A percentile compares a stretch with the other conserved stretches of the same genome.
These are phyloP conservation scores for Xylaria sp. DNA, from an alignment of 2,329 filamentous ascomycete species.

Conservation along the genomic window DNA sequence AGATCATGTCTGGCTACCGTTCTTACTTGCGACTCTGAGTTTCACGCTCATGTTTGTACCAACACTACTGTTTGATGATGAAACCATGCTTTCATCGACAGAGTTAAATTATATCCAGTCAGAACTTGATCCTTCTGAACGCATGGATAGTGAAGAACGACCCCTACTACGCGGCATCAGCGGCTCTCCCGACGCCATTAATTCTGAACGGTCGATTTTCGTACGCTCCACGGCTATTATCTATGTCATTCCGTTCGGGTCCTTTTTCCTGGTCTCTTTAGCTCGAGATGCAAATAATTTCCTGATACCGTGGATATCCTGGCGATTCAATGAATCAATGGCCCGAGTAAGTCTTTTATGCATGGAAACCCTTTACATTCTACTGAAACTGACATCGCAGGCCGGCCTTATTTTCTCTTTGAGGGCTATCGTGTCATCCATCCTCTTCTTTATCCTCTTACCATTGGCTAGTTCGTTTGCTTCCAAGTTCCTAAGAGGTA, in stretches of 20 bases:
- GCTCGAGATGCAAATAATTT: conserved; percentile 30
- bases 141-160: conserved; percentile 8
- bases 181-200: not conserved
- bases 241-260: conserved; percentile 19
- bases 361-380: not conserved
- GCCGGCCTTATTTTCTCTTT: conserved; percentile 28
- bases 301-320: conserved; percentile 32
- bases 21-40: conserved; percentile 18
- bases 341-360: conserved; percentile 9
- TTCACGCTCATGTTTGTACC: conserved; percentile 28
- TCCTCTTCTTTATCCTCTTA: conserved; percentile 25
- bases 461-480: conserved; percentile 21
- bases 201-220: not conserved
- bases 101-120: not conserved
- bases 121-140: not conserved
- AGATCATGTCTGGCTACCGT: conserved; percentile 23
- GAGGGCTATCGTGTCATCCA: conserved; percentile 21
- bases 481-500: not conserved
- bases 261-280: conserved; percentile 27
- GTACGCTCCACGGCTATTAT: conserved; percentile 2
- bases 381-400: conserved; percentile 8
- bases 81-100: not conserved
- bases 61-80: conserved; percentile 8
- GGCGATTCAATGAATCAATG: conserved; percentile 31
- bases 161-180: conserved; percentile 4